Evolutionary conservation across 257 asterid genomes (phyloP), one percentile per base, ranked within the genome.

Genomic region (Marsdenia floribunda): DNA sequence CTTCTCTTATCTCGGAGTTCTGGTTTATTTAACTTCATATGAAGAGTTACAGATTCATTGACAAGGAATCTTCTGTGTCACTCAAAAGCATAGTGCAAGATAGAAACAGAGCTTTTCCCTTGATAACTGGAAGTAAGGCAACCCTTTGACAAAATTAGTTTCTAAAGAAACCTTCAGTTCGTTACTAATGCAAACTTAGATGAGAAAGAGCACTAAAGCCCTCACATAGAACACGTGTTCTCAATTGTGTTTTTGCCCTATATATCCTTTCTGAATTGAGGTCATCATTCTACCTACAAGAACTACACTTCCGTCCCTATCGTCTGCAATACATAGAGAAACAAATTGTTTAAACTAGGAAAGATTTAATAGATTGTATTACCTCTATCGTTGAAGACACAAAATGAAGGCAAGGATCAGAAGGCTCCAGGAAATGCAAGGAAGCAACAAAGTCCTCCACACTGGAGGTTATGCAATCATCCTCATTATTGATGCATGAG

Each of bases 301-400:
- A 22, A 66, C 47, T 1, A 65, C 21, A 24, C 15, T 58, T 59
- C 22, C 54, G 14, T 42, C 59, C 24, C 13, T 46, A 59, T 58
- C 35, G 4, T 24, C 18, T 18, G 37, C 3, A 15, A 26, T 24
- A 33, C n/a, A 73, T 42, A 42, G 22, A 75, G 19, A 38, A 58
- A 42, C 52, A 53, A 21, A n/a, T 0, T 42, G 24, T 24, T 3
- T 1, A 38, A 40, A 38, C 9, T 71, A 78, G 54, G 35, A 16
- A 59, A 57, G 22, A 1, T 7, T 46, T 46, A 22, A 35, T 63
- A 24, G 47, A n/a, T 67, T 58, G 79, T 80, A 79, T 80, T 86
- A 94, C 98, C 97, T 90, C 97, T 67, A 91, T 88, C 74, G 89
- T 80, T 35, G 89, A 77, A 74, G 88, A 81, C 69, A 75, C 63